A percentile compares a stretch with the other conserved stretches of the same genome.
Conservation (phyloP, 2,329 filamentous ascomycete genomes). For the Trichoderma atrobrunneum region DNA sequence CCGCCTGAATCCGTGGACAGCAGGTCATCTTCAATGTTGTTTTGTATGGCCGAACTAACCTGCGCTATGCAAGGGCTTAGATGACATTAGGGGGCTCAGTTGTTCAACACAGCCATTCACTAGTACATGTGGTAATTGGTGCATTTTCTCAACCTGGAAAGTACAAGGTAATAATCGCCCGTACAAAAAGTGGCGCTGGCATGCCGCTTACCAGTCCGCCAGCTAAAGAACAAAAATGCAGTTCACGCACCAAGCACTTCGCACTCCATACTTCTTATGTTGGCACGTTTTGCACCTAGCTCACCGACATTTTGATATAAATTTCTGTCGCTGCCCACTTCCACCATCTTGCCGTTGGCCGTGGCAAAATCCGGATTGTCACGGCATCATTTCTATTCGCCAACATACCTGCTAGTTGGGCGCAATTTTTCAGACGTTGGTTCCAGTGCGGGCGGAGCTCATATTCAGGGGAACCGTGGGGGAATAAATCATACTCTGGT, state of each 20-base stretch:
- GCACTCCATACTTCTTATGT: neutral
- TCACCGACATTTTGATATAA: conserved; percentile 6
- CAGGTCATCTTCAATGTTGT: neutral
- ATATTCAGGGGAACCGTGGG: neutral
- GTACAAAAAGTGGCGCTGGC: neutral
- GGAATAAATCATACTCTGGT: neutral
- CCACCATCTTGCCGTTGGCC: neutral
- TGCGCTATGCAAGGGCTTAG: neutral
- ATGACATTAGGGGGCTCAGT: neutral
- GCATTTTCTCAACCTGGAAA: neutral
- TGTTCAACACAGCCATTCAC: neutral
- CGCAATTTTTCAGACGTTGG: neutral
- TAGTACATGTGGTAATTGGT: neutral
- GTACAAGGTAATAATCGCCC: no score
- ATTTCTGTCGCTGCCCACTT: neutral
- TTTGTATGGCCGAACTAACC: neutral
- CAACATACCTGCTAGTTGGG: neutral
- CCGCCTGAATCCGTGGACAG: neutral
- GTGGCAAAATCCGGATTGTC: neutral
- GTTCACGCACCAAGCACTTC: neutral
- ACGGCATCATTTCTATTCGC: neutral
- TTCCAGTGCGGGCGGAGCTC: neutral
- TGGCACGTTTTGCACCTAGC: neutral
- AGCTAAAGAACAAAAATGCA: neutral
- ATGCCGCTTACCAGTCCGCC: neutral